Evolutionary conservation across 768 basidiomycete genomes (phyloP), one percentile per base, ranked within the genome.

Genomic region (Lactarius hatsudake): DNA sequence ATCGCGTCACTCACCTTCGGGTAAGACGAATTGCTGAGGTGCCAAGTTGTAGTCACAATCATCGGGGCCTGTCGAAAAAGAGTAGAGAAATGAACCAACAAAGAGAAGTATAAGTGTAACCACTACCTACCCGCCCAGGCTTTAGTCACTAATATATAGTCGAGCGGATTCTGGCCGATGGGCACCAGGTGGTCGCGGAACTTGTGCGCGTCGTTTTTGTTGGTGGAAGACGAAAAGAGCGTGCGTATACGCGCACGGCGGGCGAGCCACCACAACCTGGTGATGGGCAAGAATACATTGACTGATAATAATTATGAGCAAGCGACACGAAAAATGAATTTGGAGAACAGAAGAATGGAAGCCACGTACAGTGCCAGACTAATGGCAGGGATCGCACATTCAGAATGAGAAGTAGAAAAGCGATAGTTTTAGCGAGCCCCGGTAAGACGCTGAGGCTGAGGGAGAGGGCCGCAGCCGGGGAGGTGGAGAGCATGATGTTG

Each of bases 21-120:
- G 69, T 93, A 94, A 61, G 85, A 87, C 0, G 91, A 91, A 73
- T 94, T 94, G 74, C 89, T 91, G 65, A 93, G 79, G 72, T 94
- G 91, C 15, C 82, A 74, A 74, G 73, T 90, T 86, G 72, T 87
- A 87, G 75, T 94, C 92, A 53, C 83, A 82, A 54, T 93, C 91
- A 69, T 93, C 90, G 8, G 87, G 71, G 64, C 81, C 89, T 89
- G 62, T n/a, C 5, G 10, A 10, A 56, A 56, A n/a, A 20, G 2
- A n/a, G 58, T 8, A 8, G 17, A 12, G 26, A 26, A 28, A 53
- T 53, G 6, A 13, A 36, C 20, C n/a, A 63, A 56, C 3, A n/a
- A 20, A 40, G 26, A 12, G 9, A 3, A 7, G 18, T 12, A 15
- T 20, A 38, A 2, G 48, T n/a, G 10, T 59, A 13, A 13, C 13